A percentile compares a stretch with the other conserved stretches of the same genome.
Conservation (phyloP, 2,329 filamentous ascomycete genomes). For the Sarocladium kiliense region DNA sequence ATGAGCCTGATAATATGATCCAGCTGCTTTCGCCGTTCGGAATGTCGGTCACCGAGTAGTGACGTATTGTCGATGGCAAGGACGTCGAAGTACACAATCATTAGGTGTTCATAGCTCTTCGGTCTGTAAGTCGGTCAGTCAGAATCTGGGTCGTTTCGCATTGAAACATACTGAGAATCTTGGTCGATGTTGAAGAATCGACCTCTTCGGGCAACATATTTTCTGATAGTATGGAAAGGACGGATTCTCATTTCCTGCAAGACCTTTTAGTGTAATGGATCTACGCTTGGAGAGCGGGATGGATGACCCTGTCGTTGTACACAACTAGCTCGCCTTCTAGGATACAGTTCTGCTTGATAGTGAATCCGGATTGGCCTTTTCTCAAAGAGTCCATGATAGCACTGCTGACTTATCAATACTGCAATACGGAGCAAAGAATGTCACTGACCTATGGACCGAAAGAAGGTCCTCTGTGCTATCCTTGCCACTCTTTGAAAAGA, state of each 20-base stretch:
- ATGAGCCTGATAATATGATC: slow-evolving; percentile 40
- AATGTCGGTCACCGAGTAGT: slow-evolving; percentile 46
- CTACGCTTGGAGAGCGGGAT: neutral
- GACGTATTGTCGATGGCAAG: slow-evolving; percentile 50
- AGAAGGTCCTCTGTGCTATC: slow-evolving; percentile 72
- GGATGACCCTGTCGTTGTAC: slow-evolving; percentile 57
- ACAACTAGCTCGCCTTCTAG: slow-evolving; percentile 80
- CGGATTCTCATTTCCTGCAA: slow-evolving; percentile 54
- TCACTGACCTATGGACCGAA: slow-evolving; percentile 49
- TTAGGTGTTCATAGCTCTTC: slow-evolving; percentile 48
- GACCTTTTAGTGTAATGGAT: slow-evolving; percentile 4
- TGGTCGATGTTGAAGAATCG: slow-evolving; percentile 59
- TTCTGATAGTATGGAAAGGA: slow-evolving; percentile 77
- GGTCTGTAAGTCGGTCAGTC: slow-evolving; percentile 30
- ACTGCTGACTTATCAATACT: slow-evolving; percentile 16
- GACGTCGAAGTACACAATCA: slow-evolving; percentile 58
- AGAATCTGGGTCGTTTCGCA: too few species aligned
- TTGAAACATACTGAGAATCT: slow-evolving; percentile 58
- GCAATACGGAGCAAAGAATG: neutral
- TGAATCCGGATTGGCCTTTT: slow-evolving; percentile 53
- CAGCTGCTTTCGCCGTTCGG: slow-evolving; percentile 56
- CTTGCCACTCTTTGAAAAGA: slow-evolving; percentile 90
- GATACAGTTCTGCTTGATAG: slow-evolving; percentile 62
- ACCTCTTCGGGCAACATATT: slow-evolving; percentile 71
- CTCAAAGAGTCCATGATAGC: slow-evolving; percentile 60